These are phyloP conservation scores for Suillus variegatus DNA, from an alignment of 768 basidiomycete genomes.

Conservation along the genomic window DNA sequence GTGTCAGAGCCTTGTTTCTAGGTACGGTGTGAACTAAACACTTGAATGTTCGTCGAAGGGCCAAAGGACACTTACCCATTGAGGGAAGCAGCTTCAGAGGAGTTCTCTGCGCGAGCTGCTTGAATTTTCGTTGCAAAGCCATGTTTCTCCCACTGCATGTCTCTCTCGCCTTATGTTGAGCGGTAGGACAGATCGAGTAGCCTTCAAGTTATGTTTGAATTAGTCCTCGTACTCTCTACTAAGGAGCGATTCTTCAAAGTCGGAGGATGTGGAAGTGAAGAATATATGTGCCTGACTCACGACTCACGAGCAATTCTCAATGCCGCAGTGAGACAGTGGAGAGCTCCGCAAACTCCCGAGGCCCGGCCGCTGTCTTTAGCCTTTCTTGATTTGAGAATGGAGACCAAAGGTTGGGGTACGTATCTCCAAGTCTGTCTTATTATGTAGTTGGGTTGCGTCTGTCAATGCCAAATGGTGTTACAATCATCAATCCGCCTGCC, in stretches of 20 bases:
- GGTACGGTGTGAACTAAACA: neutral
- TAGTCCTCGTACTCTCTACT: neutral
- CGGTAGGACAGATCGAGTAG: neutral
- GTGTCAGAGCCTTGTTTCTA: conserved; percentile 58
- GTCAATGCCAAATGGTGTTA: neutral
- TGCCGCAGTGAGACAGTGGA: neutral
- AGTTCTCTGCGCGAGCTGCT: conserved; percentile 24
- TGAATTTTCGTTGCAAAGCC: neutral
- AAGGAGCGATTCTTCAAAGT: neutral
- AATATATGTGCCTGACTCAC: neutral
- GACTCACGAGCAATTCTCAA: neutral
- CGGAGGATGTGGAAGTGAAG: neutral
- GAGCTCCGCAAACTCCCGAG: neutral
- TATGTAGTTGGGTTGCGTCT: too few species aligned
- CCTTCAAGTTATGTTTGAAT: neutral
- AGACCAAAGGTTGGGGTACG: too few species aligned
- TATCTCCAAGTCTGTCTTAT: too few species aligned
- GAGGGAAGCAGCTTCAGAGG: conserved; percentile 42
- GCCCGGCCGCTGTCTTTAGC: too few species aligned
- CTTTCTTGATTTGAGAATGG: too few species aligned
- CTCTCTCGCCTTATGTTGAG: neutral
- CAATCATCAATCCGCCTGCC: neutral
- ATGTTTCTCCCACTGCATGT: conserved; percentile 1
- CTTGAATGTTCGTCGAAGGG: neutral
- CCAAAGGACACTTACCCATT: conserved; percentile 33